Conservation (phyloP, 176 grass and related monocot species). For the Musa acuminata region DNA sequence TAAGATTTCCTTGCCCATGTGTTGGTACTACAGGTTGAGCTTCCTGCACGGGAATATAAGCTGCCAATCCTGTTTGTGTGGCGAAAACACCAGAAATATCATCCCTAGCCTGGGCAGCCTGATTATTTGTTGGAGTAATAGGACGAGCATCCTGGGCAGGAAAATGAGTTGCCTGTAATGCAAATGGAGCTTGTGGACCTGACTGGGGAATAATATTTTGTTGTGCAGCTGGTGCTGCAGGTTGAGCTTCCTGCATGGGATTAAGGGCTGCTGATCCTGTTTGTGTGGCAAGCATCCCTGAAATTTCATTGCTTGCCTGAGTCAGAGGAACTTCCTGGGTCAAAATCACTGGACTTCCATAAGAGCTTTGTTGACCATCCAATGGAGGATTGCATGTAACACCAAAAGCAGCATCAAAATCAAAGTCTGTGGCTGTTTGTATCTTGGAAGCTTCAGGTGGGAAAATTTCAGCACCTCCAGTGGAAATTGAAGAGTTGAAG, state of each 20-base stretch:
- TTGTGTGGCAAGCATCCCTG: slow-evolving; percentile 6
- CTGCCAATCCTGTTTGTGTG: too few species aligned
- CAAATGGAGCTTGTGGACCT: slow-evolving; percentile 29
- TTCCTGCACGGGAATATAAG: neutral
- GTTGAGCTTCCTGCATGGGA: slow-evolving; percentile 27
- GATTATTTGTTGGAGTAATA: slow-evolving; percentile 23
- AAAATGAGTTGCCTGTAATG: slow-evolving; percentile 20
- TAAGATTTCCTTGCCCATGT: slow-evolving; percentile 32
- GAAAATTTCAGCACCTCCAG: slow-evolving; percentile 10
- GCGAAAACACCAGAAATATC: too few species aligned
- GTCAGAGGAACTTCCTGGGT: slow-evolving; percentile 11
- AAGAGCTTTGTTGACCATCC: slow-evolving; percentile 37
- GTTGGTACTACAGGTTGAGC: neutral
- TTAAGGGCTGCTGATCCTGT: slow-evolving; percentile 29
- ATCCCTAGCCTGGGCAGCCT: slow-evolving; percentile 11
- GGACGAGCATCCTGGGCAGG: slow-evolving; percentile 17
- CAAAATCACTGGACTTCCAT: slow-evolving; percentile 24
- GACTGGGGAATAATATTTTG: slow-evolving; percentile 33
- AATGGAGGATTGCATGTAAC: slow-evolving; percentile 36
- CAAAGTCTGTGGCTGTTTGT: slow-evolving; percentile 38
- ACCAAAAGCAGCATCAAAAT: slow-evolving; percentile 67
- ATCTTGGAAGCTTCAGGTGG: slow-evolving; percentile 15
- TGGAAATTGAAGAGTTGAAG: slow-evolving; percentile 28
- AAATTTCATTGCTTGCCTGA: neutral
- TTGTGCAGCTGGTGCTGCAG: slow-evolving; percentile 23